phyloP scores from a whole-genome alignment of 768 basidiomycete genomes.

The Neoboletus brunneissimus region DNA sequence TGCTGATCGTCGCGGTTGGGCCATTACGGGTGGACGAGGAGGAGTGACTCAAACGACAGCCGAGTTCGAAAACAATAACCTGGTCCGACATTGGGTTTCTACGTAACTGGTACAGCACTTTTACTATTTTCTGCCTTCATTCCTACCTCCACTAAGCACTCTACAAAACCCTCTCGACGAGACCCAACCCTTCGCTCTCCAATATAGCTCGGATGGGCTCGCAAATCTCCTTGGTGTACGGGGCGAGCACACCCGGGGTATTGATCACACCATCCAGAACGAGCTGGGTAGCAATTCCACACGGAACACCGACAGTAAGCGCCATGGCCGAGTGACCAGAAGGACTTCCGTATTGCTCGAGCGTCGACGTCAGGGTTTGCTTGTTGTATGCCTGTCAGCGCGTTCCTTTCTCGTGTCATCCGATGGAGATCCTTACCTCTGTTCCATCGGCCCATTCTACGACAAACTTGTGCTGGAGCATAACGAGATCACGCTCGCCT shows the following conservation, averaged over 20 bases:
- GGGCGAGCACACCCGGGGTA: conserved; percentile 77
- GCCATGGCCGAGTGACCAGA: conserved; percentile 89
- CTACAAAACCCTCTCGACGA: conserved; percentile 68
- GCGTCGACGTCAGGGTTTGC: conserved; percentile 87
- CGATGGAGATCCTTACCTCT: conserved; percentile 41
- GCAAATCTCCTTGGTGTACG: conserved; percentile 84
- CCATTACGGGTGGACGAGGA: conserved; percentile 11
- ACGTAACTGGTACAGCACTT: background rate
- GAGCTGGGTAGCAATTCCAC: conserved; percentile 90
- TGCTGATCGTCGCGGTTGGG: conserved; percentile 36
- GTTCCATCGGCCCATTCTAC: conserved; percentile 86
- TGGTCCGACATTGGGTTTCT: background rate
- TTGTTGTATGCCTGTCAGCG: conserved; percentile 24
- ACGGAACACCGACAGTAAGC: conserved; percentile 85
- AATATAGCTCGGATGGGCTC: conserved; percentile 65
- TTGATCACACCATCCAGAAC: conserved; percentile 83
- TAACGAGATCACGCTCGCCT: conserved; percentile 92
- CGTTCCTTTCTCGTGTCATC: background rate
- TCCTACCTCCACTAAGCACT: background rate
- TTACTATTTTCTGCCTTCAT: background rate
- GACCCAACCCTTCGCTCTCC: conserved; percentile 72
- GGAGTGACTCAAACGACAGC: background rate
- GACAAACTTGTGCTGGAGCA: conserved; percentile 98
- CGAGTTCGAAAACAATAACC: background rate
- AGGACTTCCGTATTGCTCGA: conserved; percentile 84